phyloP scores from a whole-genome alignment of 306 rosid species.

The Malus sieversii region DNA sequence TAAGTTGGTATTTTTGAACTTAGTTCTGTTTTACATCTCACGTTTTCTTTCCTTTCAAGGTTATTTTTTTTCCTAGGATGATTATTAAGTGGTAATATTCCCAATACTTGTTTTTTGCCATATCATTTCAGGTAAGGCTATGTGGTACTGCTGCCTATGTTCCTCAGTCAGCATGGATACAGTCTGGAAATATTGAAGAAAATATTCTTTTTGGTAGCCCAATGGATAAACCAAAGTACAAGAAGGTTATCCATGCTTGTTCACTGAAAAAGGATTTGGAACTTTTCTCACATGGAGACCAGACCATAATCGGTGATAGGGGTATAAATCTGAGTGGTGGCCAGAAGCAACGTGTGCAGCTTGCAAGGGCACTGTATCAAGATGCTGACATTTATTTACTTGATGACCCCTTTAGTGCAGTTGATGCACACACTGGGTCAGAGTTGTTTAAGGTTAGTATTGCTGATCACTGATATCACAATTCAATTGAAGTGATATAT shows the following conservation, averaged over 20 bases:
- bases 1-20: slow-evolving; percentile 41
- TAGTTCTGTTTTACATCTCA: slow-evolving; percentile 17
- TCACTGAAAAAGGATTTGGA: slow-evolving; percentile 82
- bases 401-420: slow-evolving; percentile 98
- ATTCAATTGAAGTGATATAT: slow-evolving; percentile 10
- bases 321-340: slow-evolving; percentile 95
- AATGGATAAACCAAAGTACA: slow-evolving; percentile 91
- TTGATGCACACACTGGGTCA: slow-evolving; percentile 94
- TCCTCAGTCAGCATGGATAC: slow-evolving; percentile 93
- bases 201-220: slow-evolving; percentile 83
- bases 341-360: slow-evolving; percentile 96
- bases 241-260: slow-evolving; percentile 83
- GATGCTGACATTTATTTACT: slow-evolving; percentile 88
- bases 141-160: slow-evolving; percentile 91
- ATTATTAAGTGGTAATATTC: background rate
- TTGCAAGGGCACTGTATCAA: slow-evolving; percentile 90
- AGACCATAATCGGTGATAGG: slow-evolving; percentile 92
- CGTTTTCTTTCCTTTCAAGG: slow-evolving; percentile 6
- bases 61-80: background rate
- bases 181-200: slow-evolving; percentile 88
- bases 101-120: slow-evolving; percentile 9
- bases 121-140: slow-evolving; percentile 57
- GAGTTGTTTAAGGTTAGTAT: slow-evolving; percentile 65
- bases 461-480: slow-evolving; percentile 1
- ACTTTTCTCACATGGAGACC: slow-evolving; percentile 84